phyloP scores from a whole-genome alignment of 352 stramenopile species.

The Phytophthora meadii region DNA sequence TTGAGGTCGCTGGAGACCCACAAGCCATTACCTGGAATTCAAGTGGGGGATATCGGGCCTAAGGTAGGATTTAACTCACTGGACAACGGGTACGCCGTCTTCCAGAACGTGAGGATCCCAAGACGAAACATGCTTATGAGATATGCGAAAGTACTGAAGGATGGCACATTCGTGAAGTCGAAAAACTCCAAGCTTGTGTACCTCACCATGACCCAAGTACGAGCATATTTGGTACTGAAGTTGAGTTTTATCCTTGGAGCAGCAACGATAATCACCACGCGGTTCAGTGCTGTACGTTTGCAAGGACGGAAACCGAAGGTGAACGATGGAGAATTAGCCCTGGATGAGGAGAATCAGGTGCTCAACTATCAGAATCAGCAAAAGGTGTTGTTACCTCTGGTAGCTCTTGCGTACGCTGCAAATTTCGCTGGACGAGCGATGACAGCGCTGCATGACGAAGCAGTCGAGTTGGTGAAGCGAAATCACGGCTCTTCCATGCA shows the following conservation, averaged over 20 bases:
- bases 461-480: constrained; percentile 16
- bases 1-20: constrained; percentile 27
- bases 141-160: constrained; percentile 45
- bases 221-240: constrained; percentile 39
- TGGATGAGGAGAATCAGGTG: constrained; percentile 50
- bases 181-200: constrained; percentile 72
- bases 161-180: constrained; percentile 63
- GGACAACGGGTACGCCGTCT: constrained; percentile 34
- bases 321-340: constrained; percentile 21
- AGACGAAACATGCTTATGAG: constrained; percentile 36
- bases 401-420: constrained; percentile 36
- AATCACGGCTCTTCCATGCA: constrained; percentile 4
- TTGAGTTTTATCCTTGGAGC: constrained; percentile 30
- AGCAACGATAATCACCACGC: constrained; percentile 53
- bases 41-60: constrained; percentile 34
- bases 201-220: constrained; percentile 59
- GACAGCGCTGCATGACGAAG: constrained; percentile 18
- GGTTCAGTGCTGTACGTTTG: constrained; percentile 54
- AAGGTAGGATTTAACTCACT: constrained; percentile 37
- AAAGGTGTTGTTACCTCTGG: constrained; percentile 42
- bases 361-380: constrained; percentile 66
- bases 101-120: constrained; percentile 28
- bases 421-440: constrained; percentile 30
- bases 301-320: constrained; percentile 42
- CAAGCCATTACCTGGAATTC: constrained; percentile 17